Conservation (phyloP, 2,329 filamentous ascomycete genomes). For the Calonectria henricotiae region DNA sequence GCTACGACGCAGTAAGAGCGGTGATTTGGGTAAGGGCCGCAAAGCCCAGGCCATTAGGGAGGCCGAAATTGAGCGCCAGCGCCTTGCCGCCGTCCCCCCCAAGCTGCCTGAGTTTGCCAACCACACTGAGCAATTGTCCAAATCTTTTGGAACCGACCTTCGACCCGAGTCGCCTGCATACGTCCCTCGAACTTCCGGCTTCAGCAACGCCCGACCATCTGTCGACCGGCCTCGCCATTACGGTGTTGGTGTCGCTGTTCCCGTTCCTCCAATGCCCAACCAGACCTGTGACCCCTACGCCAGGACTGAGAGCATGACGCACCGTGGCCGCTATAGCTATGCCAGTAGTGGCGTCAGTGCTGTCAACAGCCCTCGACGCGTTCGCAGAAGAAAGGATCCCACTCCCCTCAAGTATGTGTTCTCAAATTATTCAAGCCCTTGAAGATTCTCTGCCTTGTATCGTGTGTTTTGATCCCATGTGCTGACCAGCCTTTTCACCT, state of each 20-base stretch:
- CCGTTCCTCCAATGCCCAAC: constrained; percentile 71
- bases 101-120: constrained; percentile 70
- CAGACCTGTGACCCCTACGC: constrained; percentile 83
- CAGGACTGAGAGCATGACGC: constrained; percentile 93
- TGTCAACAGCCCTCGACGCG: constrained; percentile 91
- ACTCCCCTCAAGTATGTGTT: constrained; percentile 95
- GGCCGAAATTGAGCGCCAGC: constrained; percentile 69
- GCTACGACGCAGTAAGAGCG: constrained; percentile 79
- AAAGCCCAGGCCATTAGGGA: constrained; percentile 72
- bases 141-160: constrained; percentile 68
- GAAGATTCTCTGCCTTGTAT: background rate
- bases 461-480: constrained; percentile 13
- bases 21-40: constrained; percentile 75
- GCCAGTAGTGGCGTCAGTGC: constrained; percentile 92
- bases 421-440: background rate
- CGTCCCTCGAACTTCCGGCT: constrained; percentile 66
- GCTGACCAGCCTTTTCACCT: constrained; percentile 41
- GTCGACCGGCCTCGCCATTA: constrained; percentile 66
- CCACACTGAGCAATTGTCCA: constrained; percentile 65
- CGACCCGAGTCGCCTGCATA: constrained; percentile 76
- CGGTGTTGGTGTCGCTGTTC: constrained; percentile 64
- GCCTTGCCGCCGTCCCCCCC: constrained; percentile 65
- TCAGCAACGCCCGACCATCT: constrained; percentile 65
- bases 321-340: constrained; percentile 96
- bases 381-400: constrained; percentile 95